These are phyloP conservation scores for Penicillium silybi DNA, from an alignment of 495 filamentous ascomycete genomes.

Conservation along the genomic window DNA sequence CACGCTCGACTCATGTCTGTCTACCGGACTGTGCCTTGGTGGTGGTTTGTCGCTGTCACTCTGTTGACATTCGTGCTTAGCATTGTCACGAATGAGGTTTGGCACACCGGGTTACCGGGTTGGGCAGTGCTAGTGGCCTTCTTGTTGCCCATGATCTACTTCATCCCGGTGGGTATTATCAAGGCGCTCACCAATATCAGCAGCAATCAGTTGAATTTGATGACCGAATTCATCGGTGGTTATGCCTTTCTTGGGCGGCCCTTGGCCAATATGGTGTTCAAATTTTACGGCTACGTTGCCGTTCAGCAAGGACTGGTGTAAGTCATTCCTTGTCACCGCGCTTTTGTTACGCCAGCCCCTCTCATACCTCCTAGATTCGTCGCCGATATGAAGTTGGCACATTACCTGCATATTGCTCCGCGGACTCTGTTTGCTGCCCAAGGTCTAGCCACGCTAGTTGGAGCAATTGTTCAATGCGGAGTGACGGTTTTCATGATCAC, in stretches of 20 bases:
- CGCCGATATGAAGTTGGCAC: constrained; percentile 72
- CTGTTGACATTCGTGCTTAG: constrained; percentile 54
- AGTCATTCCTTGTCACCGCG: constrained; percentile 26
- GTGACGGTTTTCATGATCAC: constrained; percentile 63
- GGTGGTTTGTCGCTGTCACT: constrained; percentile 40
- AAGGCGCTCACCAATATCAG: constrained; percentile 66
- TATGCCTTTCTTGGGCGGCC: constrained; percentile 67
- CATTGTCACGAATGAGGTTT: constrained; percentile 60
- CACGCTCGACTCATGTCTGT: constrained; percentile 38
- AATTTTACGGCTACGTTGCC: constrained; percentile 71
- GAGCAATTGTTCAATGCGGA: constrained; percentile 62
- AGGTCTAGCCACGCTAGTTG: constrained; percentile 61
- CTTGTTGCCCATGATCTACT: constrained; percentile 38
- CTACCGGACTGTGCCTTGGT: constrained; percentile 40
- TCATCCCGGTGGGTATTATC: constrained; percentile 47
- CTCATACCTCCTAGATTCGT: constrained; percentile 51
- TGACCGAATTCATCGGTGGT: constrained; percentile 69
- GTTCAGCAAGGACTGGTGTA: constrained; percentile 49
- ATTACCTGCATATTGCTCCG: constrained; percentile 74
- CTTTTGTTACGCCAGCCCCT: background rate
- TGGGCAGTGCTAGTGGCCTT: constrained; percentile 66
- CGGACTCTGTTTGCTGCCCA: constrained; percentile 66
- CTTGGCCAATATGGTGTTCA: constrained; percentile 69
- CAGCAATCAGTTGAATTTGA: constrained; percentile 60
- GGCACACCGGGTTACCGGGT: constrained; percentile 60